A percentile compares a stretch with the other conserved stretches of the same genome.
phyloP scores from a whole-genome alignment of 148 eudicot genomes.

The Chenopodium album region DNA sequence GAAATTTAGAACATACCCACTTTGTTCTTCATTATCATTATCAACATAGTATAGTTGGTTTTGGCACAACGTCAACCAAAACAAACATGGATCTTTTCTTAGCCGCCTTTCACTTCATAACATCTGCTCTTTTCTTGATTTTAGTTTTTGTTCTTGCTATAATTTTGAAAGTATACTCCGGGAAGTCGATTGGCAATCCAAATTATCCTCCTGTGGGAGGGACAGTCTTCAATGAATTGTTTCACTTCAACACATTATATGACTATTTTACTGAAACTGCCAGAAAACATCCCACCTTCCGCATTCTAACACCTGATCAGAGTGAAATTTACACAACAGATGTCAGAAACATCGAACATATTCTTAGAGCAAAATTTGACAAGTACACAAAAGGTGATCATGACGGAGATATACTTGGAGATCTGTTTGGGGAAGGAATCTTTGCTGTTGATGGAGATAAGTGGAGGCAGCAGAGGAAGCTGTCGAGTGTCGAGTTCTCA shows the following conservation, averaged over 20 bases:
- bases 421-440: slow-evolving; percentile 77
- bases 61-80: background rate
- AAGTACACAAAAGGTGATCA: slow-evolving; percentile 55
- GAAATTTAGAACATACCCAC: no score
- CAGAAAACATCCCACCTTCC: slow-evolving; percentile 45
- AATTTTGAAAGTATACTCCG: slow-evolving; percentile 36
- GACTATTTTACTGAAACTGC: slow-evolving; percentile 52
- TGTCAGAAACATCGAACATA: slow-evolving; percentile 57
- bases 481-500: slow-evolving; percentile 74
- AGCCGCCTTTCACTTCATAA: slow-evolving; percentile 30
- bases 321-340: slow-evolving; percentile 65
- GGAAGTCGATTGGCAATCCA: slow-evolving; percentile 50
- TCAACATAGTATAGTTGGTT: no score
- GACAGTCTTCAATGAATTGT: slow-evolving; percentile 54
- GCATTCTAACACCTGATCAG: slow-evolving; percentile 58
- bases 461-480: slow-evolving; percentile 72
- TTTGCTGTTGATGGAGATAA: slow-evolving; percentile 62
- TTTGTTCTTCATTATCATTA: no score
- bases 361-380: slow-evolving; percentile 59
- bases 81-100: slow-evolving; percentile 42
- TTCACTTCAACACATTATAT: slow-evolving; percentile 47
- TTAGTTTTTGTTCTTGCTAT: slow-evolving; percentile 28
- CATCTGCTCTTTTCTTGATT: slow-evolving; percentile 22
- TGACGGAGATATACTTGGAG: slow-evolving; percentile 36
- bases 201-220: slow-evolving; percentile 59